phyloP scores from a whole-genome alignment of 768 basidiomycete genomes.

The Termitomyces sp. region DNA sequence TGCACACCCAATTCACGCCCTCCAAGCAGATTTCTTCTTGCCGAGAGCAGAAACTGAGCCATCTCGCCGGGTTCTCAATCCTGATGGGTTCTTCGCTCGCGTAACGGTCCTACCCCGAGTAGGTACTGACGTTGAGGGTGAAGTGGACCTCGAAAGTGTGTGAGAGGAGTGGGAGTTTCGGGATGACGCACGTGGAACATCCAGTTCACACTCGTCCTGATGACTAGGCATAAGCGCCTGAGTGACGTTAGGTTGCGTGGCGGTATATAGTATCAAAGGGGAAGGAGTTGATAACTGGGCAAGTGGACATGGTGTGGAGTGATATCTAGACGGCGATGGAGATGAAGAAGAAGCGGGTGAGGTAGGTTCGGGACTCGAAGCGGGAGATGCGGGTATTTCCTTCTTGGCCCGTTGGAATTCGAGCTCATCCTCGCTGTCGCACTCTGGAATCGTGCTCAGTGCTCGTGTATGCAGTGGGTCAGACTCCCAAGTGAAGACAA shows the following conservation, averaged over 20 bases:
- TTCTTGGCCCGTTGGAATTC: background rate
- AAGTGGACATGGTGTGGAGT: background rate
- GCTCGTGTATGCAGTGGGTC: slow-evolving; percentile 1
- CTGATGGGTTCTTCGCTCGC: background rate
- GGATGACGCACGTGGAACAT: background rate
- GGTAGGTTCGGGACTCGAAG: background rate
- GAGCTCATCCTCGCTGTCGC: slow-evolving; percentile 6
- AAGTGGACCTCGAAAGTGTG: background rate
- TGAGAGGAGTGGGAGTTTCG: background rate
- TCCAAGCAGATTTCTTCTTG: background rate
- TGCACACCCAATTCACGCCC: background rate
- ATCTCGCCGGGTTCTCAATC: background rate
- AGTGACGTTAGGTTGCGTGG: background rate
- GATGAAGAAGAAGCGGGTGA: background rate
- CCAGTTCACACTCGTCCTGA: background rate
- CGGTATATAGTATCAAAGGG: background rate
- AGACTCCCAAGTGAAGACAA: slow-evolving; percentile 10
- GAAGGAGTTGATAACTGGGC: background rate
- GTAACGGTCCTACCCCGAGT: background rate
- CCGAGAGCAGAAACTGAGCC: background rate
- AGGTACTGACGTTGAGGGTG: background rate
- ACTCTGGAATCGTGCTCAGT: slow-evolving; percentile 9
- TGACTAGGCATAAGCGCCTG: background rate
- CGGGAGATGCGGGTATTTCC: too few species aligned
- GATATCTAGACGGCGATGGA: background rate